These are phyloP conservation scores for Gigaspora rosea DNA, from an alignment of 192 early-diverging fungal species.

Conservation along the genomic window DNA sequence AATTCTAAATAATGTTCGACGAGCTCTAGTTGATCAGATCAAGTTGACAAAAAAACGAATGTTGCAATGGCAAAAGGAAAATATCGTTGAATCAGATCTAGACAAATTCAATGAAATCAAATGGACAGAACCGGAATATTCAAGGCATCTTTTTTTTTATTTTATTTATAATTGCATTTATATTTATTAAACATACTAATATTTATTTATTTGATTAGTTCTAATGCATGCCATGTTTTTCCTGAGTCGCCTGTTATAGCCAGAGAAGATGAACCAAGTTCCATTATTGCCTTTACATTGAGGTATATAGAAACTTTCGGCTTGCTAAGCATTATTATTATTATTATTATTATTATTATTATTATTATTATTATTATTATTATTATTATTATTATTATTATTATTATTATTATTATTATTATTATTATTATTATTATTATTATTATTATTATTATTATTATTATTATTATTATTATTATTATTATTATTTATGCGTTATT, in stretches of 20 bases:
- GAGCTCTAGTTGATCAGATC: slow-evolving; percentile 42
- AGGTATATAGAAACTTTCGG: slow-evolving; percentile 38
- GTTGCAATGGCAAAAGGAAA: slow-evolving; percentile 53
- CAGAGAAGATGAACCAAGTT: slow-evolving; percentile 85
- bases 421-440: not conserved
- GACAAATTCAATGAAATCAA: slow-evolving; percentile 32
- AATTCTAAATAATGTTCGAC: slow-evolving; percentile 57
- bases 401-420: not conserved
- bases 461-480: not conserved
- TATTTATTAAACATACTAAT: not conserved
- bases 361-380: not conserved
- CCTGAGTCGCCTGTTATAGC: slow-evolving; percentile 80
- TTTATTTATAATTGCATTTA: not conserved
- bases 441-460: not conserved
- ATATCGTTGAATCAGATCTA: slow-evolving; percentile 31
- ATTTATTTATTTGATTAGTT: slow-evolving; percentile 5
- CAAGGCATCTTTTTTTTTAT: slow-evolving; percentile 37
- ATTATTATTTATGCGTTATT: not conserved
- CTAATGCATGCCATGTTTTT: slow-evolving; percentile 65
- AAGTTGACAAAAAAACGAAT: slow-evolving; percentile 41
- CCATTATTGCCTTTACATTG: slow-evolving; percentile 88
- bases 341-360: not conserved
- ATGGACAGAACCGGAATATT: slow-evolving; percentile 60
- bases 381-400: not conserved
- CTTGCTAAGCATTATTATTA: not conserved